These are phyloP conservation scores for Stagonosporopsis vannaccii DNA, from an alignment of 2,329 filamentous ascomycete genomes.

Conservation along the genomic window DNA sequence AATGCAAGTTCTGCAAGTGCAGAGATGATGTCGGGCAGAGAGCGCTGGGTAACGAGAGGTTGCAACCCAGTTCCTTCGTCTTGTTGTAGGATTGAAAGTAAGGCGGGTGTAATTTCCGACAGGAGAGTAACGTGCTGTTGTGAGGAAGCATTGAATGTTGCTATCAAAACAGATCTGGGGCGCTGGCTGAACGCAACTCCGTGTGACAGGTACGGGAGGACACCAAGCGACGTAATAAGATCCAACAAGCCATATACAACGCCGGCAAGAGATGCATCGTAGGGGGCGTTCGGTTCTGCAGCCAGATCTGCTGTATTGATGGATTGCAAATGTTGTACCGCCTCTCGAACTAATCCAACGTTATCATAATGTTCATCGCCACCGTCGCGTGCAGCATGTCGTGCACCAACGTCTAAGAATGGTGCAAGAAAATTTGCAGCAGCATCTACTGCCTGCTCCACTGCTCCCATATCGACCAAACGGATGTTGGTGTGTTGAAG, in stretches of 20 bases:
- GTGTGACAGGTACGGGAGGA: constrained; percentile 45
- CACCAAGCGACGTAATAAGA: constrained; percentile 41
- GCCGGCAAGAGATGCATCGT: constrained; percentile 48
- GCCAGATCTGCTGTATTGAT: constrained; percentile 46
- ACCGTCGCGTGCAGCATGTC: constrained; percentile 13
- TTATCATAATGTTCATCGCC: constrained; percentile 14
- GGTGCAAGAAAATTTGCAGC: constrained; percentile 45
- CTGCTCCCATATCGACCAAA: constrained; percentile 32
- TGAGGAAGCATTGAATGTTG: constrained; percentile 20
- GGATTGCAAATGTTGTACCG: constrained; percentile 39
- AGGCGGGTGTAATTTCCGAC: constrained; percentile 16
- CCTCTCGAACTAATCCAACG: constrained; percentile 34
- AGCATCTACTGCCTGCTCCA: constrained; percentile 44
- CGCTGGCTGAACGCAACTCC: constrained; percentile 45
- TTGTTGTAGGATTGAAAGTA: constrained; percentile 39
- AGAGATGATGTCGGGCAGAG: constrained; percentile 46
- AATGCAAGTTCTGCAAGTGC: constrained; percentile 46
- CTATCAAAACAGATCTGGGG: constrained; percentile 42
- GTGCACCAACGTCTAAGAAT: constrained; percentile 30
- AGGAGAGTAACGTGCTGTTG: constrained; percentile 23
- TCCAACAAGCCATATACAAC: constrained; percentile 51
- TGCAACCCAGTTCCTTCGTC: constrained; percentile 40
- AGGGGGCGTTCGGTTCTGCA: constrained; percentile 43
- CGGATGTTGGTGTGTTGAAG: background rate
- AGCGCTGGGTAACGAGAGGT: constrained; percentile 46